phyloP scores from a whole-genome alignment of 371 early-diverging fungal genomes.

The Globomyces sp. region DNA sequence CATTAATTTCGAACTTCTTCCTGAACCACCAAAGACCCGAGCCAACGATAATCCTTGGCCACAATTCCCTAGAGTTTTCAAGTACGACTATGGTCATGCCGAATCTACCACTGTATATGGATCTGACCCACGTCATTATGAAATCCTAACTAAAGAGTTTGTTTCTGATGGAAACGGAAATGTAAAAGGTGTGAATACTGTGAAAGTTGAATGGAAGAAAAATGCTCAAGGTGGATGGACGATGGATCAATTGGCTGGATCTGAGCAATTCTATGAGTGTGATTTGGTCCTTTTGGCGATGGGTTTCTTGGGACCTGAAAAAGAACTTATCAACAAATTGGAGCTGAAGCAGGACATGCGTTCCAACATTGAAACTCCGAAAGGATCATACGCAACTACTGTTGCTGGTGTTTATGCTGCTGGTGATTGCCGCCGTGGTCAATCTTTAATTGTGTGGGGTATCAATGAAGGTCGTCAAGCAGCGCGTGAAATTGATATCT shows the following conservation, averaged over 20 bases:
- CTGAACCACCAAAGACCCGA: slow-evolving; percentile 80
- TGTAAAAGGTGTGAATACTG: slow-evolving; percentile 89
- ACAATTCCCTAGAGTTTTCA: slow-evolving; percentile 88
- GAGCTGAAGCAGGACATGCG: slow-evolving; percentile 70
- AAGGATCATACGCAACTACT: slow-evolving; percentile 69
- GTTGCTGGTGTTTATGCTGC: slow-evolving; percentile 87
- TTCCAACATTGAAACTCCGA: slow-evolving; percentile 78
- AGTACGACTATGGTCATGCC: slow-evolving; percentile 93
- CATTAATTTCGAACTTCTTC: slow-evolving; percentile 93
- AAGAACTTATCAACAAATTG: slow-evolving; percentile 73
- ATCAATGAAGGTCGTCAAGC: slow-evolving; percentile 96
- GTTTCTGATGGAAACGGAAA: slow-evolving; percentile 77
- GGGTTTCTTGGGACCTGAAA: slow-evolving; percentile 97
- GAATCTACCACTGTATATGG: slow-evolving; percentile 87
- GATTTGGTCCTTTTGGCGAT: slow-evolving; percentile 91
- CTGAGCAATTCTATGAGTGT: slow-evolving; percentile 80
- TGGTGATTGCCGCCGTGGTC: slow-evolving; percentile 96
- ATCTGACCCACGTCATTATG: slow-evolving; percentile 92
- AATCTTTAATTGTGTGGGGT: slow-evolving; percentile 94
- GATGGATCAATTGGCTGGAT: slow-evolving; percentile 82
- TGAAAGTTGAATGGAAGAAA: slow-evolving; percentile 93
- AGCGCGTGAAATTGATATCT: slow-evolving; percentile 88
- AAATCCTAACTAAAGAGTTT: slow-evolving; percentile 90
- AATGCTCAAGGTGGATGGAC: slow-evolving; percentile 75
- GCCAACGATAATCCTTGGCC: slow-evolving; percentile 96